Evolutionary conservation across 495 filamentous ascomycete species (phyloP).

Genomic region (Gamarada debralockiae): DNA sequence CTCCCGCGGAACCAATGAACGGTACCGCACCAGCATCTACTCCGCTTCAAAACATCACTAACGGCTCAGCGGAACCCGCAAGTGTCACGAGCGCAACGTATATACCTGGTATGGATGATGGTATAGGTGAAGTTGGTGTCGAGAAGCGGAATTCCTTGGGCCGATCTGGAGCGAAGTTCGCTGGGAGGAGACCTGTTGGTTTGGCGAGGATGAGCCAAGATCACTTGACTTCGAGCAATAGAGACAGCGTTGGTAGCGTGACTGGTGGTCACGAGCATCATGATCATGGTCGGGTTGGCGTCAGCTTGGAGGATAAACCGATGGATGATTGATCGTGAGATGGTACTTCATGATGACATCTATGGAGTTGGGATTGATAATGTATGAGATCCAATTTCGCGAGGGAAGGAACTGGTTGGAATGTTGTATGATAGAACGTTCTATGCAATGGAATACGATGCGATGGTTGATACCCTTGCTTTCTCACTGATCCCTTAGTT

Average conservation of each 20-base stretch:
- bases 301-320: slow-evolving; percentile 76
- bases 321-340: slow-evolving; percentile 66
- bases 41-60: slow-evolving; percentile 31
- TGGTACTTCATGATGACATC: neutral
- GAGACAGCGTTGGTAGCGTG: slow-evolving; percentile 33
- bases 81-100: slow-evolving; percentile 16
- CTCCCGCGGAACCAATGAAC: slow-evolving; percentile 24
- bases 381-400: too few species aligned
- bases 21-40: slow-evolving; percentile 1
- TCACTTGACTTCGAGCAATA: slow-evolving; percentile 36
- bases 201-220: slow-evolving; percentile 32
- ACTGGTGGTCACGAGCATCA: slow-evolving; percentile 12
- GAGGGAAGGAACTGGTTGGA: neutral
- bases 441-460: slow-evolving; percentile 5
- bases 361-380: neutral
- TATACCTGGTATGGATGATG: slow-evolving; percentile 24
- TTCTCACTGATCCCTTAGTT: too few species aligned
- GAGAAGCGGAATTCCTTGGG: slow-evolving; percentile 49
- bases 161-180: slow-evolving; percentile 31
- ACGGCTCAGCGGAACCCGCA: slow-evolving; percentile 24
- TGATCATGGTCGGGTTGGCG: slow-evolving; percentile 46
- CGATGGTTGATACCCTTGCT: slow-evolving; percentile 15
- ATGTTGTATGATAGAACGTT: neutral
- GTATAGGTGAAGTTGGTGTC: slow-evolving; percentile 28
- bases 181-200: slow-evolving; percentile 29